These are phyloP conservation scores for Babesia ovis DNA, from an alignment of 169 alveolate species.

Conservation along the genomic window DNA sequence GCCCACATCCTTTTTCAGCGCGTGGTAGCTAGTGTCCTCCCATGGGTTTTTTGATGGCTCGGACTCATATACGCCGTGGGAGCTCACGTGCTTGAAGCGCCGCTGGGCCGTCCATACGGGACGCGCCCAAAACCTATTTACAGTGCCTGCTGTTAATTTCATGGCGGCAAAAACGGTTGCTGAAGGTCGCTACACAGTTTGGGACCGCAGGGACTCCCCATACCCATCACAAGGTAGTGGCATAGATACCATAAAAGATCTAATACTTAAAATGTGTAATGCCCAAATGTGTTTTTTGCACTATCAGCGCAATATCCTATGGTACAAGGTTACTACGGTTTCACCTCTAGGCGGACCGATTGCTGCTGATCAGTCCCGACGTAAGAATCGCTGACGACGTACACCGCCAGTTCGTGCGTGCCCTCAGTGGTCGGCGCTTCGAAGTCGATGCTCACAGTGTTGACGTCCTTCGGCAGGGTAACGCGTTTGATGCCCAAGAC, in stretches of 20 bases:
- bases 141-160: slow-evolving; percentile 3
- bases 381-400: slow-evolving; percentile 82
- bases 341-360: slow-evolving; percentile 33
- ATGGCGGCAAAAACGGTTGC: neutral
- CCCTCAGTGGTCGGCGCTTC: slow-evolving; percentile 83
- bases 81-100: slow-evolving; percentile 10
- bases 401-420: slow-evolving; percentile 73
- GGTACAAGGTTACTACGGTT: neutral
- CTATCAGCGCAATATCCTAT: too few relatives aligned
- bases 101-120: neutral
- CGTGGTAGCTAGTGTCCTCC: slow-evolving; percentile 66
- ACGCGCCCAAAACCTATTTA: neutral
- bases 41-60: slow-evolving; percentile 67
- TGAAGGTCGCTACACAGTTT: neutral
- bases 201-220: neutral
- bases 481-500: slow-evolving; percentile 87
- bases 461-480: slow-evolving; percentile 57
- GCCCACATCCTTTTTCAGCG: slow-evolving; percentile 55
- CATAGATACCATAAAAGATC: too few relatives aligned
- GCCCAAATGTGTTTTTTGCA: too few relatives aligned
- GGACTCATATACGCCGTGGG: slow-evolving; percentile 49
- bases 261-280: too few relatives aligned
- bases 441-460: slow-evolving; percentile 78
- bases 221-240: too few relatives aligned
- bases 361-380: slow-evolving; percentile 82